Evolutionary conservation across 805 yeast genomes (phyloP).

Genomic region (Pichia phayaonensis): DNA sequence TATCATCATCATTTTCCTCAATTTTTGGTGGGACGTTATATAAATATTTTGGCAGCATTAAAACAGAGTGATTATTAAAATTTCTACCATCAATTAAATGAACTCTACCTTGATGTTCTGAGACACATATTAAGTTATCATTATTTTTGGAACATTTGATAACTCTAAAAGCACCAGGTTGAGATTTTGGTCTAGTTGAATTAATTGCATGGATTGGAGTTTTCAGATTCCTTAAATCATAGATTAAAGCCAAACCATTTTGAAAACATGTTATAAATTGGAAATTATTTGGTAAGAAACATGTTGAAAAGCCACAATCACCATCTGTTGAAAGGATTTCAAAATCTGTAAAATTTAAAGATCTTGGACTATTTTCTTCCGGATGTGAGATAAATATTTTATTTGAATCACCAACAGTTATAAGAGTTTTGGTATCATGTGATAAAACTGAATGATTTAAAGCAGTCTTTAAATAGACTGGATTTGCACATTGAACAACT

Average conservation of each 20-base stretch:
- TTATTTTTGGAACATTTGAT: slow-evolving; percentile 54
- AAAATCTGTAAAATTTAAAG: slow-evolving; percentile 28
- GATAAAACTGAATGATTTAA: slow-evolving; percentile 68
- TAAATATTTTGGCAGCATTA: slow-evolving; percentile 46
- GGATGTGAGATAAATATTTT: slow-evolving; percentile 53
- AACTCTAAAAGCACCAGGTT: slow-evolving; percentile 33
- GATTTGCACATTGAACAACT: slow-evolving; percentile 24
- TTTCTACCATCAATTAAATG: slow-evolving; percentile 78
- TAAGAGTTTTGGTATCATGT: slow-evolving; percentile 50
- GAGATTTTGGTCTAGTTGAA: slow-evolving; percentile 51
- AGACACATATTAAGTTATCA: slow-evolving; percentile 67
- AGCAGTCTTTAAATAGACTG: slow-evolving; percentile 51
- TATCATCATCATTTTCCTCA: slow-evolving; percentile 6
- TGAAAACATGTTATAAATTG: slow-evolving; percentile 78
- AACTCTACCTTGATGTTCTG: slow-evolving; percentile 82
- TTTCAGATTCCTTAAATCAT: slow-evolving; percentile 60
- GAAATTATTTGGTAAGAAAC: slow-evolving; percentile 67
- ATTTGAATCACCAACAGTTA: slow-evolving; percentile 74
- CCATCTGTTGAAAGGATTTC: slow-evolving; percentile 40
- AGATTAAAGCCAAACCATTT: slow-evolving; percentile 72
- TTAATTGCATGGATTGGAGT: slow-evolving; percentile 46
- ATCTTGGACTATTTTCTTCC: slow-evolving; percentile 10
- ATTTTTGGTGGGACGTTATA: slow-evolving; percentile 2
- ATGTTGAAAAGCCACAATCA: slow-evolving; percentile 79
- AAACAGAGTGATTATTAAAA: slow-evolving; percentile 66